Evolutionary conservation across 495 filamentous ascomycete genomes (phyloP).

Genomic region (Sabuloglossum arenarium): DNA sequence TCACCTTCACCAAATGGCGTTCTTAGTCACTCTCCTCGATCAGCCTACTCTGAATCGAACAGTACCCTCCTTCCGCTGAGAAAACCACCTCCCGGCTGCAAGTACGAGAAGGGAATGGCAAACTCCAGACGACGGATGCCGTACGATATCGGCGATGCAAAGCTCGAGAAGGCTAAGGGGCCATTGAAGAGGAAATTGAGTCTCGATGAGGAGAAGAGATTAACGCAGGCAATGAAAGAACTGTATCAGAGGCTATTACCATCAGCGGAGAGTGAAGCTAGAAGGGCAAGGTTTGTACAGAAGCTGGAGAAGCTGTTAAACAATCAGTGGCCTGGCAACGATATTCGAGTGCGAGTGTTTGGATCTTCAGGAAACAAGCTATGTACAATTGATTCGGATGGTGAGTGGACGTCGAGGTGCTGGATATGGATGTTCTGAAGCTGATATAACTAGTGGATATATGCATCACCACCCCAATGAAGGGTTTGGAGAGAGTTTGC

Average conservation of each 20-base stretch:
- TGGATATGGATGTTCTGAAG: background rate
- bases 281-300: constrained; percentile 50
- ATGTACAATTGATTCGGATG: constrained; percentile 91
- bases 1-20: constrained; percentile 63
- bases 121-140: constrained; percentile 65
- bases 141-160: constrained; percentile 68
- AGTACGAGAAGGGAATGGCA: constrained; percentile 59
- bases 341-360: constrained; percentile 84
- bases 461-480: constrained; percentile 82
- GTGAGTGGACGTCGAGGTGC: constrained; percentile 26
- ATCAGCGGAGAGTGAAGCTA: constrained; percentile 52
- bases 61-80: constrained; percentile 44
- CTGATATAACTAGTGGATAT: constrained; percentile 52
- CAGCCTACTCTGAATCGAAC: constrained; percentile 74
- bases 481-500: constrained; percentile 68
- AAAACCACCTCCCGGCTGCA: constrained; percentile 37
- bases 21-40: constrained; percentile 66
- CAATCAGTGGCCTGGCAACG: constrained; percentile 71
- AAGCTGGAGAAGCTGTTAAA: constrained; percentile 80
- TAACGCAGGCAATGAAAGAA: constrained; percentile 62
- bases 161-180: constrained; percentile 43
- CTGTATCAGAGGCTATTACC: constrained; percentile 74
- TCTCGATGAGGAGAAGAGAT: constrained; percentile 52
- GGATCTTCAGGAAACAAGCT: constrained; percentile 91
- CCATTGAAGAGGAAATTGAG: constrained; percentile 44